phyloP scores from a whole-genome alignment of 768 basidiomycete genomes.

The Naganishia kalamii region DNA sequence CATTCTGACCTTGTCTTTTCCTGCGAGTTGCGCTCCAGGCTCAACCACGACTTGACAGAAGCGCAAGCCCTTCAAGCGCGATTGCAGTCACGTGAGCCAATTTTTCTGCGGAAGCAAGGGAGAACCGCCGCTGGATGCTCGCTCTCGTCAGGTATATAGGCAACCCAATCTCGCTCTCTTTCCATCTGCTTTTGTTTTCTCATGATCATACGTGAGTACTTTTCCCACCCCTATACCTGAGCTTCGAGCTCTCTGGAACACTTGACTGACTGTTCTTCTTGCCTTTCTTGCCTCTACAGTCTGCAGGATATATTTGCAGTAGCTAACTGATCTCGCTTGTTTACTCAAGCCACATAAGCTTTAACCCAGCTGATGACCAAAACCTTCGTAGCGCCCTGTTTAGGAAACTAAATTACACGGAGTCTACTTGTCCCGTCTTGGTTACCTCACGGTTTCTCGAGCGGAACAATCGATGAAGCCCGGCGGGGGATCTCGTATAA shows the following conservation, averaged over 20 bases:
- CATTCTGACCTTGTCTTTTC: conserved; percentile 3
- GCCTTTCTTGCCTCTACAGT: conserved; percentile 14
- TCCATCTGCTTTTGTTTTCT: background rate
- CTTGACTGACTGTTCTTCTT: conserved; percentile 8
- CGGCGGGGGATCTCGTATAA: conserved; percentile 16
- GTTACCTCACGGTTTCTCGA: conserved; percentile 4
- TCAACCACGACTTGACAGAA: background rate
- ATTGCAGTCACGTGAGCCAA: conserved; percentile 3
- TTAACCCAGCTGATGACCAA: conserved; percentile 28
- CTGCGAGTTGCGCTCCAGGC: background rate
- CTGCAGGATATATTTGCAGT: conserved; percentile 31
- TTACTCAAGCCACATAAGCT: conserved; percentile 29
- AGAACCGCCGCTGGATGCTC: background rate
- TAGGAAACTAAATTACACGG: conserved; percentile 22
- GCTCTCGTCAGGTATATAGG: conserved; percentile 6
- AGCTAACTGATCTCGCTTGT: conserved; percentile 31
- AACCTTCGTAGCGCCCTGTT: conserved; percentile 24
- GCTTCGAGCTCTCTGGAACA: background rate
- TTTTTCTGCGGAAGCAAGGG: background rate
- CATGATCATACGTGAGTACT: conserved; percentile 29
- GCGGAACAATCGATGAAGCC: conserved; percentile 25
- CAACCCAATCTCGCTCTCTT: background rate
- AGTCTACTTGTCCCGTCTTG: conserved; percentile 14
- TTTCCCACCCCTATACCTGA: conserved; percentile 16
- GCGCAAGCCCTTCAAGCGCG: background rate